A percentile compares a stretch with the other conserved stretches of the same genome.
Evolutionary conservation across 768 basidiomycete genomes (phyloP).

Genomic region (Pisolithus orientalis): DNA sequence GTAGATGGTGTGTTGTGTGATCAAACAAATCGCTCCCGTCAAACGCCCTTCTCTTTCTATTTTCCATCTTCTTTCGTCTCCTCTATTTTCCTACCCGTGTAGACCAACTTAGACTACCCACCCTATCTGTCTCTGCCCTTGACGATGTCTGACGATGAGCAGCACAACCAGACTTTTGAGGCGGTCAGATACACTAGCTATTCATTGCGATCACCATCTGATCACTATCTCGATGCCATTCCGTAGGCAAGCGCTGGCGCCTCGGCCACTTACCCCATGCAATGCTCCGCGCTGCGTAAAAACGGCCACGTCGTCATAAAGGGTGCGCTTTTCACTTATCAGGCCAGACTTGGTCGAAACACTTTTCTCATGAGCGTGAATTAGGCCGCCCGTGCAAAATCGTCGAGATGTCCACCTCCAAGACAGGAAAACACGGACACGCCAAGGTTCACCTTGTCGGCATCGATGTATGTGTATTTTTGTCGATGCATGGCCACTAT

Average conservation of each 20-base stretch:
- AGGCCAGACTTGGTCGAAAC: not conserved
- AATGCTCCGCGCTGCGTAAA: slow-evolving; percentile 95
- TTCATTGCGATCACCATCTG: slow-evolving; percentile 8
- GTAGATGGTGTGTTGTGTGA: slow-evolving; percentile 1
- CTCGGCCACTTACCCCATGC: slow-evolving; percentile 77
- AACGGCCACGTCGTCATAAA: slow-evolving; percentile 96
- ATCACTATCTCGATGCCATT: slow-evolving; percentile 12
- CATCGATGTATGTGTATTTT: slow-evolving; percentile 71
- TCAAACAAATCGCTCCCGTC: slow-evolving; percentile 5
- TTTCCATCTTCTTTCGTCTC: slow-evolving; percentile 24
- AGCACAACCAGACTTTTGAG: slow-evolving; percentile 84
- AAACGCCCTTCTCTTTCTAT: slow-evolving; percentile 19
- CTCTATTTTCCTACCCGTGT: slow-evolving; percentile 12
- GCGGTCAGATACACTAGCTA: slow-evolving; percentile 39
- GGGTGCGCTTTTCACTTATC: slow-evolving; percentile 32
- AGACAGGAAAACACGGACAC: slow-evolving; percentile 99
- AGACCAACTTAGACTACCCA: slow-evolving; percentile 16
- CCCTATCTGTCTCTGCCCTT: slow-evolving; percentile 9
- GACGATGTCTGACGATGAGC: slow-evolving; percentile 86
- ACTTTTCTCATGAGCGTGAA: slow-evolving; percentile 4
- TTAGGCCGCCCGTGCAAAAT: slow-evolving; percentile 94
- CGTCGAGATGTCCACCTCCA: slow-evolving; percentile 99
- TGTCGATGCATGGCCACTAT: not conserved
- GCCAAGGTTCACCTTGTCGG: slow-evolving; percentile 98
- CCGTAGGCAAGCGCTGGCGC: slow-evolving; percentile 64